A percentile compares a stretch with the other conserved stretches of the same genome.
Evolutionary conservation across 192 early-diverging fungal genomes (phyloP).

Genomic region (Linderina pennispora): DNA sequence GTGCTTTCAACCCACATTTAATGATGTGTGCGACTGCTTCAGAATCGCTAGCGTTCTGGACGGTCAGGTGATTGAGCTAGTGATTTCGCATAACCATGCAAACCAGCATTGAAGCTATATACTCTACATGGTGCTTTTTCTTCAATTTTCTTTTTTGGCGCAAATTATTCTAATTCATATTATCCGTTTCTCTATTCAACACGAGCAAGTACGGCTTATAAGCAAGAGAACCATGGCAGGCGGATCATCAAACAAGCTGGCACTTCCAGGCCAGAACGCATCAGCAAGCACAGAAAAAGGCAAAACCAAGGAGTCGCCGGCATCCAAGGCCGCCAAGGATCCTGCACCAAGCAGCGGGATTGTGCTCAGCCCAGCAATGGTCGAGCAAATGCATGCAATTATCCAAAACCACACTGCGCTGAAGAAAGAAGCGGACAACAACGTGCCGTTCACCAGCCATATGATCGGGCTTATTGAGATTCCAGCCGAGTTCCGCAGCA

Average conservation of each 20-base stretch:
- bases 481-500: slow-evolving; percentile 21
- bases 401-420: slow-evolving; percentile 36
- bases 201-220: slow-evolving; percentile 3
- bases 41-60: slow-evolving; percentile 25
- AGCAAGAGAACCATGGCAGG: slow-evolving; percentile 2
- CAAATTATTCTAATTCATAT: not conserved
- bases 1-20: slow-evolving; percentile 30
- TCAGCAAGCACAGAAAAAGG: not conserved
- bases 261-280: slow-evolving; percentile 3
- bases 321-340: not conserved
- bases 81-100: too few species aligned
- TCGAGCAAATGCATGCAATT: slow-evolving; percentile 39
- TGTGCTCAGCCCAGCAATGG: slow-evolving; percentile 37
- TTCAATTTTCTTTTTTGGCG: slow-evolving; percentile 2
- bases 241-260: slow-evolving; percentile 1
- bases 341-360: slow-evolving; percentile 10
- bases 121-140: not conserved
- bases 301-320: slow-evolving; percentile 4
- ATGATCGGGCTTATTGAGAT: slow-evolving; percentile 29
- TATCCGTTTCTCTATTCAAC: not conserved
- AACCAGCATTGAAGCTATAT: not conserved
- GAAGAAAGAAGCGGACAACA: slow-evolving; percentile 44
- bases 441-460: slow-evolving; percentile 43
- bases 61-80: slow-evolving; percentile 1
- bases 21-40: slow-evolving; percentile 37